These are phyloP conservation scores for Aspergillus pseudoviridinutans DNA, from an alignment of 2,329 filamentous ascomycete species.

Conservation along the genomic window DNA sequence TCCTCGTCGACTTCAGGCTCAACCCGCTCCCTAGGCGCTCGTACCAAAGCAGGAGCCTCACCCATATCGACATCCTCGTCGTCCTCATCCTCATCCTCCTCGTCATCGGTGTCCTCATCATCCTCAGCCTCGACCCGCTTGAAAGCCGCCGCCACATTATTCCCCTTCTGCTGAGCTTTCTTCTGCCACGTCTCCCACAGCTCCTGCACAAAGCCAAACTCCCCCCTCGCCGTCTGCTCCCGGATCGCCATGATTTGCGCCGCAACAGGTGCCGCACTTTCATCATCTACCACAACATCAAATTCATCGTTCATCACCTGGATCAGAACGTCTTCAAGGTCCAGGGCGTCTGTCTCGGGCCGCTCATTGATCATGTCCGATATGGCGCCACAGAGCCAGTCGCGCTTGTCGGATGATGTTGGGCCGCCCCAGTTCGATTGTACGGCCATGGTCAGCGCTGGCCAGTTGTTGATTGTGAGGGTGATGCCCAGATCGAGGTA, in stretches of 20 bases:
- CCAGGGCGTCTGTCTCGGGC: conserved; percentile 65
- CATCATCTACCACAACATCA: conserved; percentile 87
- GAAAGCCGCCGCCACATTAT: conserved; percentile 30
- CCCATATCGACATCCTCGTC: conserved; percentile 61
- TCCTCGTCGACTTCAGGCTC: conserved; percentile 75
- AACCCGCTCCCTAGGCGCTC: conserved; percentile 57
- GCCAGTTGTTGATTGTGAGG: conserved; percentile 82
- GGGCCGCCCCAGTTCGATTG: conserved; percentile 85
- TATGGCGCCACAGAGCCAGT: conserved; percentile 90
- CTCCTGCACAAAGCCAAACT: conserved; percentile 61
- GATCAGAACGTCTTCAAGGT: conserved; percentile 78
- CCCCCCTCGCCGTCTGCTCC: conserved; percentile 60
- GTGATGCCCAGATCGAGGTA: conserved; percentile 85
- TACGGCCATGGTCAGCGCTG: conserved; percentile 80
- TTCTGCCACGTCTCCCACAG: conserved; percentile 50
- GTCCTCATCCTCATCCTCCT: conserved; percentile 57
- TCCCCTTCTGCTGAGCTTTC: conserved; percentile 33
- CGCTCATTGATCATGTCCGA: conserved; percentile 68
- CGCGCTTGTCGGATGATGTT: conserved; percentile 78
- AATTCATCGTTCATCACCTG: conserved; percentile 97
- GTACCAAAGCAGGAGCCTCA: conserved; percentile 62
- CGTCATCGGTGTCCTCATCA: conserved; percentile 55
- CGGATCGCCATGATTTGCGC: conserved; percentile 66
- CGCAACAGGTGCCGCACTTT: conserved; percentile 72
- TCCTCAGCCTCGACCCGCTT: conserved; percentile 39